Base-by-base conservation (phyloP, 2,329 filamentous ascomycete species). In the Paraconiothyrium brasiliense region DNA sequence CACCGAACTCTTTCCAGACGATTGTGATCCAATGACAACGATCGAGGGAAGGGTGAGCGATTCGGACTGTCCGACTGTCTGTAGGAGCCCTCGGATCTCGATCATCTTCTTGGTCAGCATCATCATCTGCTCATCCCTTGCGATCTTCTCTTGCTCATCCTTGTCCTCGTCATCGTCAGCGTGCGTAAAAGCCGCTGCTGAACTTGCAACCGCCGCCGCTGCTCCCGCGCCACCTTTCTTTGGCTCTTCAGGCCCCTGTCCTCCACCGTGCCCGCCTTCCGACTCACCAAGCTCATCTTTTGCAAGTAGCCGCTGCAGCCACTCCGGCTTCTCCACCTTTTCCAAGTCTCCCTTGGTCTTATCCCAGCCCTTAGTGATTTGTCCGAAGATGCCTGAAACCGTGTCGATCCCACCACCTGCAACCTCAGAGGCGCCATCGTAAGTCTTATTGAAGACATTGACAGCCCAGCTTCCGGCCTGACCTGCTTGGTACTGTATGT, bases 101-200 rank as follows among this genome's bases (percentile, higher is more conserved):
- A 99, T 99, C 95, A 99, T 99, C 82, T 98, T 98, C 82, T 95
- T 94, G 1, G 96, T 99, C 73, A 99, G 84, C 69, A 97, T 85
- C 95, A 99, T 99, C 94, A 99, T 99, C 79, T 99, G 95, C 76
- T 99, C 95, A 72, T 99, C 95, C 71, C 89, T 89, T 20, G 93
- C 92, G 52, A 86, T 84, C 73, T 91, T 88, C 59, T 90, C 87
- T 22, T 82, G 84, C 9, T 84, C 82, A 58, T 89, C 84, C 65
- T 90, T 87, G 39, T 94, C 84, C 2, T 88, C 87, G 60, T 90
- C 84, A 24, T 92, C 89, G 1, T 89, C 86, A 22, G 91, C 87
- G 71, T 94, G 90, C 41, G 90, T 92, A 75, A 97, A 93, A 0
- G 92, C 92, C 16, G 90, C 87, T 35, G 89, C 92, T 37, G 90